A percentile compares a stretch with the other conserved stretches of the same genome.
Evolutionary conservation across 2,329 filamentous ascomycete species (phyloP).

Genomic region (Davidsoniella eucalypti): DNA sequence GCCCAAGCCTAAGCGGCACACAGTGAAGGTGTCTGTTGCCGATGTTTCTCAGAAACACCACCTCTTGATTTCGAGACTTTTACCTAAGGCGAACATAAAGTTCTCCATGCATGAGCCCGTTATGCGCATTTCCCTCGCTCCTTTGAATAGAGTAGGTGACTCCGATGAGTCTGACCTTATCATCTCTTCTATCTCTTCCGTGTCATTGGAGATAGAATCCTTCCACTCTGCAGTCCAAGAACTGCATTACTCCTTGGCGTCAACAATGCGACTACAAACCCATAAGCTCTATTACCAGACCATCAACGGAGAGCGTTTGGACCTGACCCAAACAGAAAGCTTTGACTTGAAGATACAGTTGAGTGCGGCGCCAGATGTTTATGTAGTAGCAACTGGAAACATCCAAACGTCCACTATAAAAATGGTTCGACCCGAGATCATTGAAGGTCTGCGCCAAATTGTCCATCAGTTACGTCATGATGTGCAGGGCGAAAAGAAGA

Average conservation of each 20-base stretch:
- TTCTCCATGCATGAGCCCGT: constrained; percentile 95
- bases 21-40: constrained; percentile 1
- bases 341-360: constrained; percentile 77
- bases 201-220: constrained; percentile 84
- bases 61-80: constrained; percentile 67
- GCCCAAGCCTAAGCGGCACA: constrained; percentile 22
- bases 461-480: constrained; percentile 64
- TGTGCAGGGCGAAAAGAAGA: constrained; percentile 29
- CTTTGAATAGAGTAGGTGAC: constrained; percentile 46
- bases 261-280: constrained; percentile 66
- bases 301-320: constrained; percentile 62
- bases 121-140: constrained; percentile 70
- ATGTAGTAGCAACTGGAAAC: constrained; percentile 62
- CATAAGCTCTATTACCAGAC: constrained; percentile 94
- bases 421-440: constrained; percentile 83
- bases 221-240: constrained; percentile 80
- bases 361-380: constrained; percentile 69
- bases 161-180: constrained; percentile 84
- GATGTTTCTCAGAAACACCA: constrained; percentile 34
- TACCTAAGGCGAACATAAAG: constrained; percentile 89
- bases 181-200: constrained; percentile 85
- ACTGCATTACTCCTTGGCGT: constrained; percentile 70
- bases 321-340: constrained; percentile 73
- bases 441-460: constrained; percentile 80
- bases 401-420: constrained; percentile 78